Evolutionary conservation across 176 grass and related monocot genomes (phyloP), one percentile per base, ranked within the genome.

Genomic region (Carex kokanica): DNA sequence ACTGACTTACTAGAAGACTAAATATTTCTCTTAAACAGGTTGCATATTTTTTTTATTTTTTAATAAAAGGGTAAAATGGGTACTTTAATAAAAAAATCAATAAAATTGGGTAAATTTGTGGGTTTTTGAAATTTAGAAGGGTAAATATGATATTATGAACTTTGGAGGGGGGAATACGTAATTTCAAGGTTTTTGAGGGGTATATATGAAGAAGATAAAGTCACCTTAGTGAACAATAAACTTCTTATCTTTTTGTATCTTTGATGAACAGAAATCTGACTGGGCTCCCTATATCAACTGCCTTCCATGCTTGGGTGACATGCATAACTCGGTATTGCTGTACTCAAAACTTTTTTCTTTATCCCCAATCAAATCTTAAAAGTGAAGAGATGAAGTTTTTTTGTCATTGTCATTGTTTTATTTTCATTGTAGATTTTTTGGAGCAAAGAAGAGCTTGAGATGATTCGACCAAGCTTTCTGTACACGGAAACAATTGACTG

Each of bases 361-460:
- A 74, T 74, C 71, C 9, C 23, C 24, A 15, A 56, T 55, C 13
- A 32, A 16, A 77, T 64, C n/a, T 61, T 81, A 62, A 82, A 10
- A 5, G n/a, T 31, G 6, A 29, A 67, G 1, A 25, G 40, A 56
- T 20, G 18, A 66, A 82, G 7, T 15, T 68, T 25, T 16, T 49
- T 40, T 12, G 4, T 64, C n/a, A 67, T 53, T 82, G 38, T 82
- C n/a, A 16, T 65, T 66, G 4, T 38, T 82, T 82, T 6, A 14
- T 75, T 82, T 81, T 66, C 10, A 49, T 68, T 82, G 8, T 40
- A 82, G 80, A 82, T 82, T 11, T 65, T 82, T 82, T 82, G 80
- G 80, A 82, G 43, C 40, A 59, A 82, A 82, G 80, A 82, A 54
- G 80, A 82, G 61, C 80, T 82, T 51, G 60, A 82, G 63, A 82